Conservation (phyloP, 2,329 filamentous ascomycete species). For the Xylogone sp. region DNA sequence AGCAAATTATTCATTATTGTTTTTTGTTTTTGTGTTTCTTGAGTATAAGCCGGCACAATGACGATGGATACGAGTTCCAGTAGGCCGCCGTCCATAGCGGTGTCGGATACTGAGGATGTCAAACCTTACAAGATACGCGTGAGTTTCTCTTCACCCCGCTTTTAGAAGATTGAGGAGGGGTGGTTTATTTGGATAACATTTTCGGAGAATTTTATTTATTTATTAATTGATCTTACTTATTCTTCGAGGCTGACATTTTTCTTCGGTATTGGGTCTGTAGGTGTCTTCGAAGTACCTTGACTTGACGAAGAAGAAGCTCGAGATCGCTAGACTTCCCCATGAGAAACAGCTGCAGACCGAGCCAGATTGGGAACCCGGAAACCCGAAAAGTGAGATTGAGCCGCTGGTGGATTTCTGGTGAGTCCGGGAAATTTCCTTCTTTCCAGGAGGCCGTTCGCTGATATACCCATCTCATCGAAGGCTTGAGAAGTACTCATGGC, state of each 20-base stretch:
- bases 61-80: conserved; percentile 6
- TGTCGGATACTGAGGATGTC: conserved; percentile 35
- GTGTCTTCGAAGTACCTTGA: conserved; percentile 65
- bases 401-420: conserved; percentile 63
- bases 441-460: too few relatives aligned
- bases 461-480: conserved; percentile 30
- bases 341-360: conserved; percentile 46
- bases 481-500: conserved; percentile 65
- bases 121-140: conserved; percentile 56
- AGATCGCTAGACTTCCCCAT: conserved; percentile 61
- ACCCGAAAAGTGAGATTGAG: conserved; percentile 57
- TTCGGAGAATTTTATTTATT: too few relatives aligned
- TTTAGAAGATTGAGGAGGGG: too few relatives aligned
- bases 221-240: too few relatives aligned
- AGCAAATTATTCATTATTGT: too few relatives aligned
- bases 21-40: background rate
- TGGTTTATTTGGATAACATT: too few relatives aligned
- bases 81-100: conserved; percentile 1
- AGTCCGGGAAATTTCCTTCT: conserved; percentile 19
- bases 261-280: too few relatives aligned
- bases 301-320: conserved; percentile 63
- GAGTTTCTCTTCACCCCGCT: too few relatives aligned
- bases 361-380: conserved; percentile 48
- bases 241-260: too few relatives aligned
- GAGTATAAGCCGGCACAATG: background rate